Percentiles rank a stretch among this genome's conserved stretches.
phyloP scores from a whole-genome alignment of 768 basidiomycete genomes.

The Pisolithus marmoratus region DNA sequence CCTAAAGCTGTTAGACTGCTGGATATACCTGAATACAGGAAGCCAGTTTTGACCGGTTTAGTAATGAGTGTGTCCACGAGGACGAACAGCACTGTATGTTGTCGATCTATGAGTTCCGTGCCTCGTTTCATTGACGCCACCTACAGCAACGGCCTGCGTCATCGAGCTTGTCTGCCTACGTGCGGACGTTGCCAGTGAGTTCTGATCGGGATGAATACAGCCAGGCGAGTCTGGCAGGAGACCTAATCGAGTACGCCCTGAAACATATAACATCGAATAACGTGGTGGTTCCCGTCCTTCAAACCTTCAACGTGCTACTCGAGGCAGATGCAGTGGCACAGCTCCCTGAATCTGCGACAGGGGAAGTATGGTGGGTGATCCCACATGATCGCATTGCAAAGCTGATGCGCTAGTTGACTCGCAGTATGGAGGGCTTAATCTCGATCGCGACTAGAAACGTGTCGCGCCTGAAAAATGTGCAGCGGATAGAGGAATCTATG shows the following conservation, averaged over 20 bases:
- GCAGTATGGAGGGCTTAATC: constrained; percentile 52
- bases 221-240: constrained; percentile 46
- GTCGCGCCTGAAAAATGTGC: constrained; percentile 71
- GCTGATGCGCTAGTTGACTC: constrained; percentile 2
- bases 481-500: constrained; percentile 76
- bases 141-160: constrained; percentile 65
- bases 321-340: constrained; percentile 57
- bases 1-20: constrained; percentile 66
- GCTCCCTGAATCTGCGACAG: constrained; percentile 41
- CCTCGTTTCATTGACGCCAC: constrained; percentile 12
- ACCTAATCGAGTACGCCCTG: constrained; percentile 52
- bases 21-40: constrained; percentile 56
- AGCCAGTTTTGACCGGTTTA: constrained; percentile 59
- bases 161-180: constrained; percentile 54
- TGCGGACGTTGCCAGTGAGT: constrained; percentile 44
- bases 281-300: constrained; percentile 76
- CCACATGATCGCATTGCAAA: constrained; percentile 7
- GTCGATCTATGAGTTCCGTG: constrained; percentile 3
- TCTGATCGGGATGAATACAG: constrained; percentile 34
- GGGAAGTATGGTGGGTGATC: constrained; percentile 46
- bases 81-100: constrained; percentile 77
- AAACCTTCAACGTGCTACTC: constrained; percentile 67
- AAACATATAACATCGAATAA: constrained; percentile 56
- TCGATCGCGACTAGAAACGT: constrained; percentile 57
- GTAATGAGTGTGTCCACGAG: constrained; percentile 78